These are phyloP conservation scores for Lipomyces chichibuensis DNA, from an alignment of 805 yeast species.

Conservation along the genomic window DNA sequence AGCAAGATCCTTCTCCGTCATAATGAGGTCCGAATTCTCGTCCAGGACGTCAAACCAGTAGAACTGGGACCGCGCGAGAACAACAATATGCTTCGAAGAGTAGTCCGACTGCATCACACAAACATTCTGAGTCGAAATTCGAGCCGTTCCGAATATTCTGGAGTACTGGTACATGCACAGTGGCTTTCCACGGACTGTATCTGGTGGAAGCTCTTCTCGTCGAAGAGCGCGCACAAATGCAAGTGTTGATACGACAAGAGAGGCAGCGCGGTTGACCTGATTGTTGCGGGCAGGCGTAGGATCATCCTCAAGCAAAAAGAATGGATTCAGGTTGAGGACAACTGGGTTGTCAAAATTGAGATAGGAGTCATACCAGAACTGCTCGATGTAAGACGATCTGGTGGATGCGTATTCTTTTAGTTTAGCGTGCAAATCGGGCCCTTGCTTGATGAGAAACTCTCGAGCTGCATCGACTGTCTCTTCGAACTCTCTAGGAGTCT, in stretches of 20 bases:
- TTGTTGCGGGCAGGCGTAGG: conserved; percentile 66
- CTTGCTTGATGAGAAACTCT: conserved; percentile 58
- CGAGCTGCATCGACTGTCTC: conserved; percentile 62
- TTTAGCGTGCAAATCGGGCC: conserved; percentile 62
- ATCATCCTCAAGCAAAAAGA: conserved; percentile 86
- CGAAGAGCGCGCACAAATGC: conserved; percentile 80
- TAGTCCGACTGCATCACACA: conserved; percentile 84
- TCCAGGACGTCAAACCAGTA: conserved; percentile 95
- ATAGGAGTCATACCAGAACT: conserved; percentile 92
- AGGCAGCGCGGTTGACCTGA: conserved; percentile 80
- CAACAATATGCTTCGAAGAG: conserved; percentile 77
- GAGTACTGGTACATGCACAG: conserved; percentile 92
- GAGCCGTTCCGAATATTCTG: conserved; percentile 80
- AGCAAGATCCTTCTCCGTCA: conserved; percentile 74
- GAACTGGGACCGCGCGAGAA: conserved; percentile 81
- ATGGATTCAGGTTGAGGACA: conserved; percentile 89
- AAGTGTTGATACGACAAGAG: conserved; percentile 73
- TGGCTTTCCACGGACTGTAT: conserved; percentile 63
- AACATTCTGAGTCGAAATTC: conserved; percentile 81
- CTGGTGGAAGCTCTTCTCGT: conserved; percentile 72
- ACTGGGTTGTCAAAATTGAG: conserved; percentile 78
- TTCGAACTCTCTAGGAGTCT: conserved; percentile 66
- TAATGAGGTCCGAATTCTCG: conserved; percentile 65
- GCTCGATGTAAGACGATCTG: conserved; percentile 82
- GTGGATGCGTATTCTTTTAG: conserved; percentile 63